These are phyloP conservation scores for Colletotrichum cordylinicola DNA, from an alignment of 2,329 filamentous ascomycete genomes.

Conservation along the genomic window DNA sequence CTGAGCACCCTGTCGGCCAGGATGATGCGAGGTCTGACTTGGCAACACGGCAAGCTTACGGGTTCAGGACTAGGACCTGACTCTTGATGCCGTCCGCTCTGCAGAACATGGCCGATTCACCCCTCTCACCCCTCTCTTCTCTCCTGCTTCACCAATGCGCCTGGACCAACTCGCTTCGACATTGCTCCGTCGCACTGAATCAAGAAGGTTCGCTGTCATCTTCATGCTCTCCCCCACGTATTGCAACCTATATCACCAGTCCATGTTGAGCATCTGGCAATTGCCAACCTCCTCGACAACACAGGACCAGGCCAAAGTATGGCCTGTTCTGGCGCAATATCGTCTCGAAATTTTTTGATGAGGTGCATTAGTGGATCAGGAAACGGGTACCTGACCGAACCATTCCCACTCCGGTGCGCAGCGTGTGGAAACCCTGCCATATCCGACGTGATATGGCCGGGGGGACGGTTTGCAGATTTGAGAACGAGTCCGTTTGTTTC, in stretches of 20 bases:
- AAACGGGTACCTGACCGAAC: slow-evolving; percentile 16
- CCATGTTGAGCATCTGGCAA: neutral
- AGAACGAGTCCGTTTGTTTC: neutral
- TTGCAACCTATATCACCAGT: neutral
- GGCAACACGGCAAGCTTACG: slow-evolving; percentile 7
- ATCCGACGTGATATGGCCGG: slow-evolving; percentile 19
- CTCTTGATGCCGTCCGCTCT: neutral
- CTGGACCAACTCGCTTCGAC: neutral
- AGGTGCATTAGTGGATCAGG: slow-evolving; percentile 23
- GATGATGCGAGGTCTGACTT: slow-evolving; percentile 13
- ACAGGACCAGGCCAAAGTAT: neutral
- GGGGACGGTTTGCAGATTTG: slow-evolving; percentile 6
- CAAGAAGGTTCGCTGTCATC: neutral
- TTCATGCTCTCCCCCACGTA: neutral
- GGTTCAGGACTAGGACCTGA: neutral
- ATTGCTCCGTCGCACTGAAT: neutral
- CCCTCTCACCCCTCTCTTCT: neutral
- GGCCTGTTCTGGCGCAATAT: slow-evolving; percentile 16
- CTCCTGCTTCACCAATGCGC: neutral
- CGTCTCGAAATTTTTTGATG: slow-evolving; percentile 18
- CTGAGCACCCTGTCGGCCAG: neutral
- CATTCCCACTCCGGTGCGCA: slow-evolving; percentile 16
- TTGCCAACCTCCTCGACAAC: neutral
- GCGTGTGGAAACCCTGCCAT: slow-evolving; percentile 17
- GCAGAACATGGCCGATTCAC: neutral